A percentile compares a stretch with the other conserved stretches of the same genome.
These are phyloP conservation scores for Boletus semigastroideus DNA, from an alignment of 1,284 basidiomycete species.

Conservation along the genomic window DNA sequence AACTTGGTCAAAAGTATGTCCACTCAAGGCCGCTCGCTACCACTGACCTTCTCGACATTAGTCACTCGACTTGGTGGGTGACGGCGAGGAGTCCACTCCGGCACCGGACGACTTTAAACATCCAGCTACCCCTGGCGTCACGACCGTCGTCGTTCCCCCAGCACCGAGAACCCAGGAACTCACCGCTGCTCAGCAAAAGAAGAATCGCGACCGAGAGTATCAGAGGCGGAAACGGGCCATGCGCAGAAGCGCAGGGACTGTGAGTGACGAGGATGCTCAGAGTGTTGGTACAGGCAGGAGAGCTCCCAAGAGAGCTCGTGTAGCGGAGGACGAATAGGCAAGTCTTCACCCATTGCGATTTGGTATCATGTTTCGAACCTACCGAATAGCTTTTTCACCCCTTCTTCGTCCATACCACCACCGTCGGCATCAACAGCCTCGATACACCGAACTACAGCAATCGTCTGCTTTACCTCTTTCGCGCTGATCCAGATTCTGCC, in stretches of 20 bases:
- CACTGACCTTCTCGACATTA: conserved; percentile 25
- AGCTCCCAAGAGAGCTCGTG: conserved; percentile 60
- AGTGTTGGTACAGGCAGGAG: conserved; percentile 49
- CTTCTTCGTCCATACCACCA: conserved; percentile 50
- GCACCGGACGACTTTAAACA: conserved; percentile 59
- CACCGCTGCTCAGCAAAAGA: conserved; percentile 69
- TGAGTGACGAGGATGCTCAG: conserved; percentile 68
- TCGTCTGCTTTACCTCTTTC: conserved; percentile 64
- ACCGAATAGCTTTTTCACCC: conserved; percentile 52
- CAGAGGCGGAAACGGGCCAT: conserved; percentile 70
- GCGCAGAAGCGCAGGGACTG: conserved; percentile 55
- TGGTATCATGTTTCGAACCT: conserved; percentile 51
- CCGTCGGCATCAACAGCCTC: conserved; percentile 73
- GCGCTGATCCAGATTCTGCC: conserved; percentile 80
- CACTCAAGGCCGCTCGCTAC: neutral
- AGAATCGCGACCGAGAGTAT: conserved; percentile 70
- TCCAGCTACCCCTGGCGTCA: conserved; percentile 62
- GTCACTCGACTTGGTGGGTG: conserved; percentile 73
- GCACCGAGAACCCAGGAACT: conserved; percentile 63
- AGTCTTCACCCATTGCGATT: neutral
- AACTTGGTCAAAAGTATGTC: conserved; percentile 65
- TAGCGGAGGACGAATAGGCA: conserved; percentile 52
- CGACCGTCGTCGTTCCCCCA: conserved; percentile 72
- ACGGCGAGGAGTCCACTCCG: conserved; percentile 63
- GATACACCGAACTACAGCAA: conserved; percentile 67